Conservation (phyloP, 257 asterid species). For the Capsicum chinense region DNA sequence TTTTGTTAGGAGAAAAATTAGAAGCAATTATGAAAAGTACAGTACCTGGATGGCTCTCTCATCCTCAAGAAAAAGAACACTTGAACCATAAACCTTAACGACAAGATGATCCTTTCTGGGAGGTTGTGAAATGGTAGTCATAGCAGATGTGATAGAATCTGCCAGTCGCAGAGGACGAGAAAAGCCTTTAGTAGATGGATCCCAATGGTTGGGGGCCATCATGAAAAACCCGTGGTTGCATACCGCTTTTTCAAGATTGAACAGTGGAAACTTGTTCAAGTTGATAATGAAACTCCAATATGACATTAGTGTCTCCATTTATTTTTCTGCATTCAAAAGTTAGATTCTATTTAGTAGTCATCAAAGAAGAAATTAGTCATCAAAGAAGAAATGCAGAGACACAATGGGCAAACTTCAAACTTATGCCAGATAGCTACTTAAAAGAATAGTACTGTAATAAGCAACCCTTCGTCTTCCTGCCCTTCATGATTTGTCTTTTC, state of each 20-base stretch:
- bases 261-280: background rate
- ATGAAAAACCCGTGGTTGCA: constrained; percentile 69
- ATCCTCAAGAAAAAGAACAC: constrained; percentile 6
- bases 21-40: background rate
- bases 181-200: constrained; percentile 32
- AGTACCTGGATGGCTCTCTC: constrained; percentile 38
- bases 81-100: constrained; percentile 19
- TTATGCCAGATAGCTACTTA: no score
- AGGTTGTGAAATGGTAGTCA: constrained; percentile 46
- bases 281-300: background rate
- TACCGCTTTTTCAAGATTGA: constrained; percentile 45
- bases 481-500: no score
- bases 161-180: constrained; percentile 46
- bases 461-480: no score
- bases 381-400: no score
- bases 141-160: background rate
- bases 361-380: background rate
- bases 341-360: background rate
- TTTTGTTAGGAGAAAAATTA: background rate
- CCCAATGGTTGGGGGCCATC: constrained; percentile 69
- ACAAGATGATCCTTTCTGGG: constrained; percentile 16
- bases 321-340: background rate
- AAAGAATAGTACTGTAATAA: no score
- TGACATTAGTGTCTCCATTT: background rate
- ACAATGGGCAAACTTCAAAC: no score